Evolutionary conservation across 257 asterid species (phyloP), one percentile per base, ranked within the genome.

Genomic region (Vinca minor): DNA sequence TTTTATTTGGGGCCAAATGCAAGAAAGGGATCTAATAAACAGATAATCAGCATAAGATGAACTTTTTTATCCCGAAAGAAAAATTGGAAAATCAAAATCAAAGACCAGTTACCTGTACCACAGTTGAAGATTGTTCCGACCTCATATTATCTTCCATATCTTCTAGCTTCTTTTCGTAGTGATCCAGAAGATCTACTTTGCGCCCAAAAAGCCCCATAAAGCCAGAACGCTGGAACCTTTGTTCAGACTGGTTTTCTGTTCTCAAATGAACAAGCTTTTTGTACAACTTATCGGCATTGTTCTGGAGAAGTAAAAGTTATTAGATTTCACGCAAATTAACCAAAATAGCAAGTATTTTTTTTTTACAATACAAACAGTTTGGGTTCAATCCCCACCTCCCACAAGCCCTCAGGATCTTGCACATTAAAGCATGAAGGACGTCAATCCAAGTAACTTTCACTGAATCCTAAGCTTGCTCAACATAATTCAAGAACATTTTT

Each of bases 101-200:
- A 54, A 25, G 3, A 20, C 54, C 25, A n/a, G 23, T 75, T 76
- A 93, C 97, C 95, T 87, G 76, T 75, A 84, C 93, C 63, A 74
- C 71, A 63, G 74, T 4, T 63, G 81, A 77, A 69, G 86, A 74
- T 72, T 85, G 89, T 73, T 84, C 99, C n/a, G 68, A 65, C 71
- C 94, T 82, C 71, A 85, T 77, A 77, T 79, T 76, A 41, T 75
- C 82, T 80, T 89, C 96, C 69, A 84, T 50, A 70, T 77, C 87
- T 76, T 76, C 96, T 13, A 87, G 75, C 79, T 81, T 78, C 91
- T 85, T 89, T 71, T 83, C 96, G 70, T 84, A 81, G 65, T 83
- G 83, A 57, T 84, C 89, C 32, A 76, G 61, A 49, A 73, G 67
- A 73, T 82, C 78, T 71, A 82, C 73, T 79, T 64, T 81, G 38